Percentiles rank a stretch among this genome's conserved stretches.
Conservation (phyloP, 1,284 basidiomycete species). For the Naganishia sp. region DNA sequence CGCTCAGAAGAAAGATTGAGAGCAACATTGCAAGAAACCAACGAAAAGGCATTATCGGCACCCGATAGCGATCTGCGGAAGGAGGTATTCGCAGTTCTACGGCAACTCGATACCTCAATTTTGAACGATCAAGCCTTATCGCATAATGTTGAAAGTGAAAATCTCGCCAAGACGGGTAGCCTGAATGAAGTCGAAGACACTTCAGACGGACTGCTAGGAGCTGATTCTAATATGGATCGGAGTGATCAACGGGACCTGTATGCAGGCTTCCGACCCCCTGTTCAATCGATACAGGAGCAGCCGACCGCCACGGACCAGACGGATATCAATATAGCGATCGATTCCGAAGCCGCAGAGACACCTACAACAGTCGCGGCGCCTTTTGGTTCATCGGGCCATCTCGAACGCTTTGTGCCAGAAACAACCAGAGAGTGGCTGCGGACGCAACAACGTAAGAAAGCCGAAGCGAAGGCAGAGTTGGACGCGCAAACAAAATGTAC, state of each 20-base stretch:
- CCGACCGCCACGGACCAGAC: too few relatives aligned
- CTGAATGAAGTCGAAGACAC: too few relatives aligned
- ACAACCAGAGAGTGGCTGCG: constrained; percentile 5
- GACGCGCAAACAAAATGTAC: constrained; percentile 17
- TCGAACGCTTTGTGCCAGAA: background rate
- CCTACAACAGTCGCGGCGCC: background rate
- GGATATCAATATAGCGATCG: background rate
- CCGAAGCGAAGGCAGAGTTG: background rate
- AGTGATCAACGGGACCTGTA: too few relatives aligned
- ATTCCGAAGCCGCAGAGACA: background rate
- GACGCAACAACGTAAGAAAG: background rate
- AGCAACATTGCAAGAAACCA: background rate
- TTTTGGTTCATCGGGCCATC: background rate
- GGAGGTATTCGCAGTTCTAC: background rate
- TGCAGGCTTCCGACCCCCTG: too few relatives aligned
- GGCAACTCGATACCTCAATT: background rate
- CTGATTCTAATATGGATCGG: too few relatives aligned
- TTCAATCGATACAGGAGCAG: too few relatives aligned
- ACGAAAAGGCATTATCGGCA: background rate
- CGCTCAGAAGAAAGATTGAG: constrained; percentile 4
- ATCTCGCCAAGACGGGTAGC: too few relatives aligned
- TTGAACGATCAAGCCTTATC: too few relatives aligned
- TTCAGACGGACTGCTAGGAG: too few relatives aligned
- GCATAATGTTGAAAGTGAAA: too few relatives aligned
- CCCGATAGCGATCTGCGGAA: background rate